Base-by-base conservation (phyloP, 2,329 filamentous ascomycete species). In the Pseudogymnoascus sp. region DNA sequence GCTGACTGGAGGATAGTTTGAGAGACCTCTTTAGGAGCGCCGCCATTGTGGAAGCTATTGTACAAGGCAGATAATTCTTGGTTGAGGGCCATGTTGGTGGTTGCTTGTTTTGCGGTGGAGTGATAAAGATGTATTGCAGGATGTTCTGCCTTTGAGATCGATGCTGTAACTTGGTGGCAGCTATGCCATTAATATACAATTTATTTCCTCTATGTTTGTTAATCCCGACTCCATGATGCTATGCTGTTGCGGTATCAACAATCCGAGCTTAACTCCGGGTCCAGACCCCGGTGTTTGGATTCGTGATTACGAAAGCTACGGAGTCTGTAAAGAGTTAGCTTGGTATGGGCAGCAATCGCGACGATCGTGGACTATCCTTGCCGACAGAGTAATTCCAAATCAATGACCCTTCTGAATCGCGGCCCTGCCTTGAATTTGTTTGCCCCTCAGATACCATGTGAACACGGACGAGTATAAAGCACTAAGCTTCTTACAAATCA, bases 61-160 rank as follows among this genome's bases (percentile, higher is more conserved):
- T 63, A 54, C 8, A 67, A n/a, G 2, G 63, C 51, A 5, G 60
- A 54, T 16, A 69, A 63, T 61, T 69, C 40, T 26, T 47, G 34
- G 11, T 63, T 51, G 54, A 68, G 65, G 61, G 61, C 47, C 66
- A 68, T 69, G 23, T 61, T 70, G 36, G 40, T 47, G 75, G 26
- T 10, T 31, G 8, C 16, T 54, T n/a, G 4, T 11, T 31, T 29
- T 31, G 2, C n/a, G 4, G 2, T 8, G 4, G 29, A 57, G 51
- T 16, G 23, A 18, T 57, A 34, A 31, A 34, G n/a, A 6, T 34
- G 51, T 57, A 34, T 34, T 57, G 14, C 34, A n/a, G n/a, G n/a
- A 34, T 34, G 29, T 12, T 57, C n/a, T 57, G 26, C 5, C 1
- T 18, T 34, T 4, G 16, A 57, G 51, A 18, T 18, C 10, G n/a